Conservation (phyloP, 2,329 filamentous ascomycete genomes). For the Fusarium ramigenum region DNA sequence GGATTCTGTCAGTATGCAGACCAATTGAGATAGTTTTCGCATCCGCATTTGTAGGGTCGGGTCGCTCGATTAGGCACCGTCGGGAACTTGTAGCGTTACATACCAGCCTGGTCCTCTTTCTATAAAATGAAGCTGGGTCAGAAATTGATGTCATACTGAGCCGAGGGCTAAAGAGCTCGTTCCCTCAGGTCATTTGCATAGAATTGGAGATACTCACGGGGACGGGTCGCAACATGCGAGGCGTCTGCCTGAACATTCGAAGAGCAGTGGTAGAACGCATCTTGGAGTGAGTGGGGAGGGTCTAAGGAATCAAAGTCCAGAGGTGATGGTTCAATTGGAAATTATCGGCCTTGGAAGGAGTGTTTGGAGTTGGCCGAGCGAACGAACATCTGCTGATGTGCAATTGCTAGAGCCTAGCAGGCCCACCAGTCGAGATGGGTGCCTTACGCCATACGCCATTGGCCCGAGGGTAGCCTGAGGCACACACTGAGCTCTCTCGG, state of each 20-base stretch:
- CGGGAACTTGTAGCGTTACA: constrained; percentile 48
- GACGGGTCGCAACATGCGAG: constrained; percentile 74
- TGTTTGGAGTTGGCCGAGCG: constrained; percentile 47
- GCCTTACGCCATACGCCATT: constrained; percentile 52
- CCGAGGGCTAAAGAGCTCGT: constrained; percentile 32
- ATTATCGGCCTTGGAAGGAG: constrained; percentile 43
- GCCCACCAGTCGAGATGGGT: constrained; percentile 46
- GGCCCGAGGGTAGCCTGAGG: constrained; percentile 51
- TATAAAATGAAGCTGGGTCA: constrained; percentile 48
- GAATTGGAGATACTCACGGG: constrained; percentile 65
- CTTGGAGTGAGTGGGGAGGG: constrained; percentile 51
- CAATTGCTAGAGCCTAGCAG: constrained; percentile 43
- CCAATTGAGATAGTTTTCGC: constrained; percentile 30
- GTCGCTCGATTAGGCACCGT: constrained; percentile 20
- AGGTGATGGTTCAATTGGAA: constrained; percentile 47
- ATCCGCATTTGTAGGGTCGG: constrained; percentile 16
- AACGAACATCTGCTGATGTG: constrained; percentile 50
- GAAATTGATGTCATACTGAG: constrained; percentile 38
- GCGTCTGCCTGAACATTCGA: constrained; percentile 73
- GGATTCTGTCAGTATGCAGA: constrained; percentile 37
- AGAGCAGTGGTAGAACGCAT: constrained; percentile 75
- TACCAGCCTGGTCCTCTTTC: constrained; percentile 76
- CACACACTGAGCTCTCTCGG: constrained; percentile 46
- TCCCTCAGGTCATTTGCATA: constrained; percentile 30
- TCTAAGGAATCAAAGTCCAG: constrained; percentile 40